Evolutionary conservation across 805 yeast genomes (phyloP).

Genomic region (Nadsonia fulvescens): DNA sequence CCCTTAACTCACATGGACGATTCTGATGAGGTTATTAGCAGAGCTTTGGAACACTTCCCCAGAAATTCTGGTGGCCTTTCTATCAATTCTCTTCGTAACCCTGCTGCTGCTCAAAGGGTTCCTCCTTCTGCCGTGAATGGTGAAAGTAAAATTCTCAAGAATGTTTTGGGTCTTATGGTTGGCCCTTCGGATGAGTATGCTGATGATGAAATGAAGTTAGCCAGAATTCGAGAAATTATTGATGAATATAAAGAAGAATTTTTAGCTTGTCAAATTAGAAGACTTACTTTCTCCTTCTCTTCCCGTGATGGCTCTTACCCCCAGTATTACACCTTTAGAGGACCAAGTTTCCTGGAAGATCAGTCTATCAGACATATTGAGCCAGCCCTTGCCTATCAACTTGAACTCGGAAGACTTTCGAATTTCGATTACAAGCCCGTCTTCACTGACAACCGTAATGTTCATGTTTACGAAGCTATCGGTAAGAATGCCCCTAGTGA

Average conservation of each 20-base stretch:
- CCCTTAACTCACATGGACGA: constrained; percentile 77
- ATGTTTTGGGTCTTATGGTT: constrained; percentile 70
- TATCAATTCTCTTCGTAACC: constrained; percentile 15
- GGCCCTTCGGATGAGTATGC: constrained; percentile 56
- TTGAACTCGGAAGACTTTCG: constrained; percentile 83
- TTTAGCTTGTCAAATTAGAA: constrained; percentile 58
- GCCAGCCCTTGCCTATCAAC: constrained; percentile 95
- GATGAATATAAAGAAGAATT: constrained; percentile 56
- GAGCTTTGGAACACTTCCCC: constrained; percentile 59
- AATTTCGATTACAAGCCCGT: constrained; percentile 91
- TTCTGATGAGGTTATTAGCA: constrained; percentile 60
- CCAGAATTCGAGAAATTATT: constrained; percentile 44
- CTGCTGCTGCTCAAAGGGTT: constrained; percentile 9
- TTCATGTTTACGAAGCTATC: constrained; percentile 91
- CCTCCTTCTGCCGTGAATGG: constrained; percentile 5
- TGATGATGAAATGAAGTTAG: constrained; percentile 49
- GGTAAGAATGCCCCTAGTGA: constrained; percentile 89
- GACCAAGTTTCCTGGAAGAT: constrained; percentile 73
- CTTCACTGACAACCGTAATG: constrained; percentile 89
- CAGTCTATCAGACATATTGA: constrained; percentile 92
- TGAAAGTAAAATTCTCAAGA: constrained; percentile 28
- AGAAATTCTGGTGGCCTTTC: constrained; percentile 21
- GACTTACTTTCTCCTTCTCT: constrained; percentile 83
- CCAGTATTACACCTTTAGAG: constrained; percentile 87
- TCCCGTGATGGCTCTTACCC: constrained; percentile 77